Base-by-base conservation (phyloP, 2,329 filamentous ascomycete genomes). In the Pestalotiopsis sp. region DNA sequence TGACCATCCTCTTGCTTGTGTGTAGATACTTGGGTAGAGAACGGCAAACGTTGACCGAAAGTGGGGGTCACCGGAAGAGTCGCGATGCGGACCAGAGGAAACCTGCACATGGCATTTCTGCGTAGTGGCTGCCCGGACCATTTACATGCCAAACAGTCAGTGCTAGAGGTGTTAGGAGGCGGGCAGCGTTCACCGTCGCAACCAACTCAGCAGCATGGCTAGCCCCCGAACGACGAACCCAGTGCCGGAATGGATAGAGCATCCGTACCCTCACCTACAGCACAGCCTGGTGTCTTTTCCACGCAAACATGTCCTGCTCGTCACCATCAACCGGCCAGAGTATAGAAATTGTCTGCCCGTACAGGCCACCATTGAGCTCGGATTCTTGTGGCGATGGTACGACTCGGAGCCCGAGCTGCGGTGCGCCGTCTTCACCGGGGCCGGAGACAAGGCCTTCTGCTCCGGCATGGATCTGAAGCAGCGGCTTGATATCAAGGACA, bases 381-480 rank as follows among this genome's bases (percentile, higher is more conserved):
- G 83, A 64, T 72, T 75, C 3, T 75, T 88, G 4, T 88, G 82
- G 81, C 78, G 79, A 65, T 86, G 83, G 80, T 86, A 86, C 69
- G 86, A 88, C 68, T 69, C 74, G 3, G 83, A 87, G 69, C 83
- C 85, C 3, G 78, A 79, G 38, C 78, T 88, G 62, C 81, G 81
- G 69, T 83, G 82, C 69, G 85, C 82, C 9, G 82, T 88, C 12
- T 81, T 88, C 60, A 88, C 86, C 0, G 86, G 86, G 23, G 80
- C 80, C 0, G 85, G 85, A 0, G 78, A 82, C 61, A 77, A 82
- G 39, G 82, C 86, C 0, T 88, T 88, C 72, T 88, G 85, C 72
- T 82, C 86, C 0, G 86, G 86, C 2, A 85, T 85, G 68, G 86
- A 88, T 70, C 73, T 88, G 6, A 86, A 87, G 76, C 83, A 86